Conservation (phyloP, 306 rosid species). For the Ochetophila trinervis region DNA sequence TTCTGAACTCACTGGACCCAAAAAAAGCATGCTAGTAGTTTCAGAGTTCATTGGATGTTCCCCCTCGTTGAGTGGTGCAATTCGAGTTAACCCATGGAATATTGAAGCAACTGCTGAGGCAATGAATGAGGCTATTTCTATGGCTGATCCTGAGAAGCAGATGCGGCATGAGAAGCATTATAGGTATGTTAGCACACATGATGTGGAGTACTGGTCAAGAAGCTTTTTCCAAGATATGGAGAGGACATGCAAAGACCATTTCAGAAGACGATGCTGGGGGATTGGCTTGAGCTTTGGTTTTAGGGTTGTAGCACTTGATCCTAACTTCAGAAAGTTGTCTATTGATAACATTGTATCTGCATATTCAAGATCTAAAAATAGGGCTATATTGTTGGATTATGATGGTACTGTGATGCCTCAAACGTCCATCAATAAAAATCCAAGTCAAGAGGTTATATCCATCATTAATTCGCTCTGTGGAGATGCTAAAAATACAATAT, state of each 20-base stretch:
- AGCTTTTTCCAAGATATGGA: slow-evolving; percentile 69
- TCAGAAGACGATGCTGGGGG: slow-evolving; percentile 64
- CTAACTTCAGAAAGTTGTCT: slow-evolving; percentile 51
- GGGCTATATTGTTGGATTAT: slow-evolving; percentile 61
- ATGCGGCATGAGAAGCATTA: slow-evolving; percentile 68
- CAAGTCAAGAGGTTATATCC: slow-evolving; percentile 42
- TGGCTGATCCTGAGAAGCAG: slow-evolving; percentile 58
- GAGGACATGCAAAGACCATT: slow-evolving; percentile 58
- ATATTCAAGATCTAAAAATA: slow-evolving; percentile 43
- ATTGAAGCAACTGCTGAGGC: slow-evolving; percentile 63
- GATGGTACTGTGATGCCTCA: slow-evolving; percentile 67
- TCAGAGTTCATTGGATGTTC: slow-evolving; percentile 72
- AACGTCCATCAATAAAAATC: slow-evolving; percentile 46
- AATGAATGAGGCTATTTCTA: slow-evolving; percentile 56
- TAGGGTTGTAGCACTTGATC: slow-evolving; percentile 63
- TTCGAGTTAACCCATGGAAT: slow-evolving; percentile 70
- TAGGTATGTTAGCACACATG: slow-evolving; percentile 61
- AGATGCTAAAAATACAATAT: slow-evolving; percentile 46
- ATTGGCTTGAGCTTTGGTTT: slow-evolving; percentile 63
- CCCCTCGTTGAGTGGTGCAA: slow-evolving; percentile 67
- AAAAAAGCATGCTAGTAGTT: slow-evolving; percentile 57
- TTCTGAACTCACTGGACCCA: slow-evolving; percentile 32
- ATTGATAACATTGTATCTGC: slow-evolving; percentile 46
- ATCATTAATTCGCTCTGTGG: slow-evolving; percentile 40
- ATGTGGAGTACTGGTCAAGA: slow-evolving; percentile 60